These are phyloP conservation scores for Mucor plumbeus DNA, from an alignment of 371 early-diverging fungal species.

Conservation along the genomic window DNA sequence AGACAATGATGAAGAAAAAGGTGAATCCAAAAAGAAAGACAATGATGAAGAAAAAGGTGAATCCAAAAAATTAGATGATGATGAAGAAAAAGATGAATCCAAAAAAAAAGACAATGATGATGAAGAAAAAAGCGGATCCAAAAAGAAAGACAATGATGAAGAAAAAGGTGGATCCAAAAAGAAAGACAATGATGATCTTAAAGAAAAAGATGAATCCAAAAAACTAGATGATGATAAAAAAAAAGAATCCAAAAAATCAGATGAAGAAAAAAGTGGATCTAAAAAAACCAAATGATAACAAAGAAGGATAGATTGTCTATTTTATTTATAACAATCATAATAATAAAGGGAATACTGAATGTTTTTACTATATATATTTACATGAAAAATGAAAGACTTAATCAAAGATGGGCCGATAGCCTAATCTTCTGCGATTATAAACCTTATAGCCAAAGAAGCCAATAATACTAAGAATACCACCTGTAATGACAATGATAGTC, in stretches of 20 bases:
- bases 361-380: background rate
- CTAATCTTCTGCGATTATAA: constrained; percentile 72
- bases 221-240: constrained; percentile 2
- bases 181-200: background rate
- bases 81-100: too few species aligned
- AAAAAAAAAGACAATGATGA: background rate
- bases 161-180: background rate
- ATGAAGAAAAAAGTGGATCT: background rate
- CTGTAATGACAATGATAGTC: constrained; percentile 19
- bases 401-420: constrained; percentile 59
- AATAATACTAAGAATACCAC: constrained; percentile 29
- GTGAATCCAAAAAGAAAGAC: background rate
- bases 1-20: constrained; percentile 6
- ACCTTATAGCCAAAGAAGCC: constrained; percentile 52
- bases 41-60: background rate
- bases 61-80: background rate
- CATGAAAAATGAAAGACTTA: background rate
- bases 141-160: background rate
- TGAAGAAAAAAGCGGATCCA: constrained; percentile 2
- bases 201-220: too few species aligned
- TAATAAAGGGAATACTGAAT: constrained; percentile 1
- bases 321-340: constrained; percentile 1
- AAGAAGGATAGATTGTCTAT: background rate
- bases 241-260: background rate
- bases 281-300: too few species aligned